These are phyloP conservation scores for Cladochytrium replicatum DNA, from an alignment of 192 early-diverging fungal species.

Conservation along the genomic window DNA sequence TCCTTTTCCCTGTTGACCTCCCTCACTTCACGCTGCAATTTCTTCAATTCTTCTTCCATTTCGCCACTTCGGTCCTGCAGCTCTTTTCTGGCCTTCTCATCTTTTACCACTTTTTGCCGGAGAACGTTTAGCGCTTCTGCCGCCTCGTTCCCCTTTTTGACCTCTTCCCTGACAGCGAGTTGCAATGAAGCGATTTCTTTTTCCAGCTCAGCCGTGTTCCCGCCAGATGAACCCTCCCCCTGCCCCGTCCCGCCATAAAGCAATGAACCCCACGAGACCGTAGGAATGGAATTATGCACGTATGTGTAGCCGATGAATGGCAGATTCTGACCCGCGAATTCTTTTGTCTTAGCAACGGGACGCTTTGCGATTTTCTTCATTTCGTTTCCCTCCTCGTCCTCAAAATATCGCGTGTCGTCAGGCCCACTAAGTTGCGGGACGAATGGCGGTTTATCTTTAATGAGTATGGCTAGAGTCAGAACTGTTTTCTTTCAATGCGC, in stretches of 20 bases:
- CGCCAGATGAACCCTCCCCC: not conserved
- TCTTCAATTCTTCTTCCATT: conserved; percentile 9
- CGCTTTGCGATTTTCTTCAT: conserved; percentile 33
- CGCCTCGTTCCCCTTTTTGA: not conserved
- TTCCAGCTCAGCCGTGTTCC: not conserved
- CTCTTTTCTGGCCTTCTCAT: too few relatives aligned
- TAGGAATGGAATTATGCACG: conserved; percentile 25
- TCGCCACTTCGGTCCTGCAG: conserved; percentile 2
- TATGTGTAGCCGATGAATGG: conserved; percentile 86
- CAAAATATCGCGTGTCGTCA: conserved; percentile 85
- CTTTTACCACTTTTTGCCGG: too few relatives aligned
- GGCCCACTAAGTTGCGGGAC: conserved; percentile 74
- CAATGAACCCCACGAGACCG: conserved; percentile 16
- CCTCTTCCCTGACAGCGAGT: not conserved
- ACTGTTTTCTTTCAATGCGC: too few relatives aligned
- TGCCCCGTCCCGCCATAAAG: not conserved
- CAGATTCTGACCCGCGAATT: conserved; percentile 67
- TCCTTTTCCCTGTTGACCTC: conserved; percentile 1
- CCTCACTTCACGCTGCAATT: not conserved
- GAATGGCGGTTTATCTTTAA: conserved; percentile 81
- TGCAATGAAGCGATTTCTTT: not conserved
- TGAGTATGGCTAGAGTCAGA: too few relatives aligned
- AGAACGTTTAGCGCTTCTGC: not conserved
- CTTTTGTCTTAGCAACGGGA: conserved; percentile 25
- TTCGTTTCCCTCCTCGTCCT: conserved; percentile 69